Evolutionary conservation across 75 land plant genomes (phyloP).

Genomic region (Cupressus sempervirens): DNA sequence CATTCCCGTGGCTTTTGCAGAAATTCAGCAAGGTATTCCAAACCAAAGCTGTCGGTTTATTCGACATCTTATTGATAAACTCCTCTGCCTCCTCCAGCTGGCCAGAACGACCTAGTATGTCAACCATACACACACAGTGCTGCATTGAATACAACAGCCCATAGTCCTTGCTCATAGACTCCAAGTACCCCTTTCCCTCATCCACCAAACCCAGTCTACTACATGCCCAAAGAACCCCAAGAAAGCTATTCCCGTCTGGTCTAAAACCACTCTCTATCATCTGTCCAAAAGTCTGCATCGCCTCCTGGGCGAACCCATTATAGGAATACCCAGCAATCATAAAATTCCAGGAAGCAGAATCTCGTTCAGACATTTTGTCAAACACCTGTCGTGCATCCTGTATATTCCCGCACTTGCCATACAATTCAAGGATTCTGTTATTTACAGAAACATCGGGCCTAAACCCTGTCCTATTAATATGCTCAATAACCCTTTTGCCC

Average conservation of each 20-base stretch:
- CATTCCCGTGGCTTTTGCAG: conserved; percentile 14
- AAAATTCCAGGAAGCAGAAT: conserved; percentile 15
- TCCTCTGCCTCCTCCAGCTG: conserved; percentile 15
- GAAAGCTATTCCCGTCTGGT: conserved; percentile 12
- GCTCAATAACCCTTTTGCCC: conserved; percentile 3
- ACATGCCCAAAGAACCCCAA: conserved; percentile 9
- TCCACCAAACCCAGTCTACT: conserved; percentile 13
- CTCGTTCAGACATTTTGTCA: conserved; percentile 9
- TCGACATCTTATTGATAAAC: conserved; percentile 6
- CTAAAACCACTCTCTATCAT: conserved; percentile 14
- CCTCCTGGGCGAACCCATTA: conserved; percentile 5
- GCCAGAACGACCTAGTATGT: conserved; percentile 11
- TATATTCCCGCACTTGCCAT: conserved; percentile 13
- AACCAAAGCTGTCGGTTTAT: background rate
- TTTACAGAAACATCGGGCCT: background rate
- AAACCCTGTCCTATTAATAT: conserved; percentile 3
- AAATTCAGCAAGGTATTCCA: conserved; percentile 13
- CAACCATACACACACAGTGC: conserved; percentile 11
- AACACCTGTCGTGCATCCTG: conserved; percentile 20
- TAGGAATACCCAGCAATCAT: conserved; percentile 19
- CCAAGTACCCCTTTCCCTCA: conserved; percentile 3
- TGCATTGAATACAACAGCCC: conserved; percentile 5
- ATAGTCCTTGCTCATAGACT: conserved; percentile 9
- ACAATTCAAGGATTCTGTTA: conserved; percentile 13
- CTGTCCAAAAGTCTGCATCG: conserved; percentile 3